Percentiles rank a stretch among this genome's conserved stretches.
These are phyloP conservation scores for Aquilaria malaccensis DNA, from an alignment of 345 rosid genomes.

Conservation along the genomic window DNA sequence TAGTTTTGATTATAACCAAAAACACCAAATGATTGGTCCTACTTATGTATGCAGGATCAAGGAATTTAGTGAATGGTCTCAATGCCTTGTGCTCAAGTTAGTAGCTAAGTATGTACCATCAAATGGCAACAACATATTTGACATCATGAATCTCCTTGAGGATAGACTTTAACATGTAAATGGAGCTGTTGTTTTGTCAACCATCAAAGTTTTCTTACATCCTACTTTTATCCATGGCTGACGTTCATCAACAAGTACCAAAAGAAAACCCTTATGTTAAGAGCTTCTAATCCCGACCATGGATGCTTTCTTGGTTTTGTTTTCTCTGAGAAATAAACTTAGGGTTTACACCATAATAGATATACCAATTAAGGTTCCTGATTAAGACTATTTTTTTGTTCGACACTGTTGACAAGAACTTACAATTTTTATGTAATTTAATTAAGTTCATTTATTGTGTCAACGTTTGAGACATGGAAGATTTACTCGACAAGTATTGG, in stretches of 20 bases:
- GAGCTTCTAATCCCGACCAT: too few species aligned
- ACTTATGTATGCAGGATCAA: slow-evolving; percentile 58
- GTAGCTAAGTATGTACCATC: slow-evolving; percentile 80
- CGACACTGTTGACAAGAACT: too few species aligned
- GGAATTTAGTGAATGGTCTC: slow-evolving; percentile 97
- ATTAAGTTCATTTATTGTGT: too few species aligned
- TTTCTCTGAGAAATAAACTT: slow-evolving; percentile 4
- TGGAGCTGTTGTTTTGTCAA: slow-evolving; percentile 97
- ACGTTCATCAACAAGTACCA: slow-evolving; percentile 94
- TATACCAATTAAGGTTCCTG: too few species aligned
- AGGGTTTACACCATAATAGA: too few species aligned
- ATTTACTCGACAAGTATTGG: too few species aligned
- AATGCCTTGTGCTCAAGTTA: slow-evolving; percentile 91
- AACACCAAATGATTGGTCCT: not conserved
- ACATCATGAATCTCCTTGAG: slow-evolving; percentile 97
- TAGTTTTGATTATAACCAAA: too few species aligned
- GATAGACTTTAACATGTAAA: slow-evolving; percentile 99
- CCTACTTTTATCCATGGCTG: slow-evolving; percentile 85
- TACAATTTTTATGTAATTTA: too few species aligned
- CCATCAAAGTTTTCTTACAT: slow-evolving; percentile 80
- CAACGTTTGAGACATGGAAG: too few species aligned
- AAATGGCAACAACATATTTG: slow-evolving; percentile 85
- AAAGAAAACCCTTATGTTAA: slow-evolving; percentile 4
- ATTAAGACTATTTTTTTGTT: not conserved
- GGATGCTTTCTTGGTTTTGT: too few species aligned